Evolutionary conservation across 176 grass and related monocot genomes (phyloP).

Genomic region (Olyra latifolia): DNA sequence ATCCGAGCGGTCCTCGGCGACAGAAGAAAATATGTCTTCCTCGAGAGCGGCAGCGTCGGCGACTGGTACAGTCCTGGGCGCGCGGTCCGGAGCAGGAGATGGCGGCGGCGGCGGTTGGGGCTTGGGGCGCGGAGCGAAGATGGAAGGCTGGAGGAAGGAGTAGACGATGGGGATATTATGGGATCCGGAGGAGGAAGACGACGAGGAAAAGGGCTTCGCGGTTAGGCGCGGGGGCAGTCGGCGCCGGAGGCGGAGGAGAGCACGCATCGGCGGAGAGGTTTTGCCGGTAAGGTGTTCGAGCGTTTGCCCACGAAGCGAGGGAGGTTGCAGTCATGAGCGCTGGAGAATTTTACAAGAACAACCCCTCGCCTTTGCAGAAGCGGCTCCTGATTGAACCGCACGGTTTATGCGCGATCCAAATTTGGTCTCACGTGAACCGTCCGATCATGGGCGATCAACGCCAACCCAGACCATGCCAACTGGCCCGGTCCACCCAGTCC

Average conservation of each 20-base stretch:
- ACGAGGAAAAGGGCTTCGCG: background rate
- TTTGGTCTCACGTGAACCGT: background rate
- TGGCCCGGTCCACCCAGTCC: too few relatives aligned
- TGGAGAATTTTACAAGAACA: too few relatives aligned
- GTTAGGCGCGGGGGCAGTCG: slow-evolving; percentile 1
- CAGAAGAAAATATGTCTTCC: slow-evolving; percentile 48
- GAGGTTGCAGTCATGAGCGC: background rate
- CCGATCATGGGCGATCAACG: background rate
- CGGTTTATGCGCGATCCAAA: background rate
- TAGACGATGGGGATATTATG: slow-evolving; percentile 74
- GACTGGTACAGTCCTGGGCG: slow-evolving; percentile 6
- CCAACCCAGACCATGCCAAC: background rate
- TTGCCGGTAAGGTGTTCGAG: slow-evolving; percentile 42
- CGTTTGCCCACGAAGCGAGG: slow-evolving; percentile 12
- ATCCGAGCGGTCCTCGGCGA: slow-evolving; percentile 49
- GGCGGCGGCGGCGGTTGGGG: slow-evolving; percentile 37
- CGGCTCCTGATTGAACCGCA: background rate
- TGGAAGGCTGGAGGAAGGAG: slow-evolving; percentile 88
- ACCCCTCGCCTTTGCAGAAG: too few relatives aligned
- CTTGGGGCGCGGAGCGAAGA: slow-evolving; percentile 63
- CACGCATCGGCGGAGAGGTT: slow-evolving; percentile 34
- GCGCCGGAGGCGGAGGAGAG: slow-evolving; percentile 32
- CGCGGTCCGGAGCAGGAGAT: background rate
- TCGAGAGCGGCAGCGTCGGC: slow-evolving; percentile 48
- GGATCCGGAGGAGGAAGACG: slow-evolving; percentile 11